Evolutionary conservation across 139 green algal genomes (phyloP).

Genomic region (Chlamydomonas eustigma): DNA sequence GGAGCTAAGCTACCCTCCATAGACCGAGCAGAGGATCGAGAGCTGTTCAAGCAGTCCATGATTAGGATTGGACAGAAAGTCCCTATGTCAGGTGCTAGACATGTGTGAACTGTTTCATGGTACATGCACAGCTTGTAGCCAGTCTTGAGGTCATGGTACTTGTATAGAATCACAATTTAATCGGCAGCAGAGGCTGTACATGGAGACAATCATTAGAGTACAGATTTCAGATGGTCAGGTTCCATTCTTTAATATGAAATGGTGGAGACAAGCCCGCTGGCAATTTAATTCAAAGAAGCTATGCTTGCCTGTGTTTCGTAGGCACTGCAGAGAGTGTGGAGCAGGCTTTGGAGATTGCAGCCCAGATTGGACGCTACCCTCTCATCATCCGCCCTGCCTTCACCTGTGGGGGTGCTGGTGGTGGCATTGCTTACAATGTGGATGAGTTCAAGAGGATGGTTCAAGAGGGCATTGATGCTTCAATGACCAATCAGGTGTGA

Average conservation of each 20-base stretch:
- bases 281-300: no score
- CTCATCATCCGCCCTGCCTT: constrained; percentile 99
- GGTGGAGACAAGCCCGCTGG: no score
- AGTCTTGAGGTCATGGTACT: no score
- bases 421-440: constrained; percentile 98
- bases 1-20: constrained; percentile 98
- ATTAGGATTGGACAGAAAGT: constrained; percentile 71
- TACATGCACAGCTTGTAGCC: no score
- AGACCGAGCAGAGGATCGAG: constrained; percentile 84
- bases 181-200: no score
- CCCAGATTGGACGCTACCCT: constrained; percentile 75
- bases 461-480: constrained; percentile 78
- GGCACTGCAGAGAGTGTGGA: constrained; percentile 58
- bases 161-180: no score
- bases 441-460: constrained; percentile 93
- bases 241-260: no score
- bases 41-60: constrained; percentile 95
- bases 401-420: constrained; percentile 94
- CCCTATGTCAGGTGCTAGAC: constrained; percentile 5
- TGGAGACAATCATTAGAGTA: no score
- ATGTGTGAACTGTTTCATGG: no score
- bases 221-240: no score
- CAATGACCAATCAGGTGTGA: constrained; percentile 85
- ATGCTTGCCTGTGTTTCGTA: not conserved
- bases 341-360: constrained; percentile 51